Evolutionary conservation across 2,329 filamentous ascomycete species (phyloP), one percentile per base, ranked within the genome.

Genomic region (Colletotrichum cuscutae): DNA sequence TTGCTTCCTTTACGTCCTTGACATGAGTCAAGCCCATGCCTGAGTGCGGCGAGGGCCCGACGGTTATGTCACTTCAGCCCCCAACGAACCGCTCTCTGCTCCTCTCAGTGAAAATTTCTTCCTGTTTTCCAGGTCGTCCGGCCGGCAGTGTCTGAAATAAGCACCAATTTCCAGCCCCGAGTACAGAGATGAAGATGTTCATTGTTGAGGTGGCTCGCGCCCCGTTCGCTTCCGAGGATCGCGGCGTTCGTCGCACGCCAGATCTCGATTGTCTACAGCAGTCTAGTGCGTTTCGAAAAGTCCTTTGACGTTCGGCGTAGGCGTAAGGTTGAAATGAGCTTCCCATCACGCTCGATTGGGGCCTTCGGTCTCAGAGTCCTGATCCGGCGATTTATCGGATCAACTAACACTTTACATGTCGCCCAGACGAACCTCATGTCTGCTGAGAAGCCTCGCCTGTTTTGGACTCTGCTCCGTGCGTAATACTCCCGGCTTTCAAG

Each of bases 11-110:
- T 22, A 49, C 42, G 19, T 22, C 42, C 19, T 49, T n/a, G n/a
- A 68, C 70, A 70, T 63, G 70, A 70, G 59, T 72, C 65, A 65
- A 28, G 54, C 28, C 46, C 70, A 54, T 64, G 65, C 65, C 54
- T 56, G 59, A 64, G 49, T 64, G 53, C 59, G 46, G 66, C 60
- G 56, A 70, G 22, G 13, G 4, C 24, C 49, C 32, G 32, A 37
- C 57, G 26, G 35, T 26, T 70, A 65, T 70, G 71, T 70, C 71
- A 72, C 60, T 65, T 70, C 35, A 52, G 60, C 60, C 70, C 60
- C 54, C 65, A 68, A 70, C 30, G 46, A 65, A 61, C 71, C 66
- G 54, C 53, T 62, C 32, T 53, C 7, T 42, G 5, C 12, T 65
- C 9, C 12, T 60, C 19, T 60, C 19, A 49, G 8, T 22, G 19